These are phyloP conservation scores for Fraxinus angustifolia DNA, from an alignment of 305 asterid genomes.

Conservation along the genomic window DNA sequence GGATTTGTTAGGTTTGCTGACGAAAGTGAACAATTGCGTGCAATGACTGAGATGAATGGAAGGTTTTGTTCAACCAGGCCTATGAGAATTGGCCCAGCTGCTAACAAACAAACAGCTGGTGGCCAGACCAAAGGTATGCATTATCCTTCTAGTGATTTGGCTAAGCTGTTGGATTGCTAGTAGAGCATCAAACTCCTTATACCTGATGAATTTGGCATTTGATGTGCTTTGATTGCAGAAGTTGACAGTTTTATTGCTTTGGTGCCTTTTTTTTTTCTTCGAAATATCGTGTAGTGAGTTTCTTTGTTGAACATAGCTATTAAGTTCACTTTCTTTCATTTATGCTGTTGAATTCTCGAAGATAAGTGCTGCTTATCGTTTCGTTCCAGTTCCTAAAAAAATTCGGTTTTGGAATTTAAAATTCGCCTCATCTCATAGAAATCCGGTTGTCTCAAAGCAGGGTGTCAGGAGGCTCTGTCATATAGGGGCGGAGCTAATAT, in stretches of 20 bases:
- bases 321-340: constrained; percentile 10
- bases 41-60: constrained; percentile 53
- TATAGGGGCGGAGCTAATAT: constrained; percentile 38
- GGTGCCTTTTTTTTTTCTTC: neutral
- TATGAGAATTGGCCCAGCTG: constrained; percentile 49
- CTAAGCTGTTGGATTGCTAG: constrained; percentile 10
- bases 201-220: neutral
- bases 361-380: constrained; percentile 25
- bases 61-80: constrained; percentile 43
- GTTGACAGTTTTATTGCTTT: neutral
- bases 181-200: neutral
- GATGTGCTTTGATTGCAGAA: neutral
- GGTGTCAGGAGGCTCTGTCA: constrained; percentile 39
- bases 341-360: constrained; percentile 10
- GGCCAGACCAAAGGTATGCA: constrained; percentile 37
- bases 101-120: constrained; percentile 35
- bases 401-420: constrained; percentile 19
- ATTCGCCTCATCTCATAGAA: constrained; percentile 25
- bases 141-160: neutral
- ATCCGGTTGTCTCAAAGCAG: constrained; percentile 41
- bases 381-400: constrained; percentile 23
- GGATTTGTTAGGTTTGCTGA: constrained; percentile 42
- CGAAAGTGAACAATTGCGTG: constrained; percentile 41
- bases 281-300: neutral
- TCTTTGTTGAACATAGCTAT: constrained; percentile 16